Evolutionary conservation across 2,329 filamentous ascomycete genomes (phyloP), one percentile per base, ranked within the genome.

Genomic region (Fusarium oxysporum): DNA sequence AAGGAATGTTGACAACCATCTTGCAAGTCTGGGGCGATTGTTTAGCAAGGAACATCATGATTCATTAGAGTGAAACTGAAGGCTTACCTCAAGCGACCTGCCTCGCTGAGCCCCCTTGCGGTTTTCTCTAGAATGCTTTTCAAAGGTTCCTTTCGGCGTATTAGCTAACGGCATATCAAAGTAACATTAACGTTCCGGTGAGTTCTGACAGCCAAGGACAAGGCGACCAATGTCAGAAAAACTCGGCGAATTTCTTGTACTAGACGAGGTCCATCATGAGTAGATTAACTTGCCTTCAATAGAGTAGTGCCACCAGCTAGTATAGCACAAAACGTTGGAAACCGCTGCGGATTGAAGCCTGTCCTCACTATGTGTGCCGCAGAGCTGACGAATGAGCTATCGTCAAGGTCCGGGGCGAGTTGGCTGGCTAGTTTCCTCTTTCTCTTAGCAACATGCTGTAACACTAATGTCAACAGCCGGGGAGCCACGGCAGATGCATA

Each of bases 281-380:
- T 45, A 30, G 44, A 17, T 48, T 50, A 51, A 76, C 84, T 75
- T 81, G 88, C 89, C 84, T 90, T 85, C n/a, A 91, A 78, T n/a
- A 91, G 78, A 30, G 89, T 90, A 70, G 86, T 87, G 43, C 89
- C 89, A 38, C 90, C 90, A 43, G 89, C 86, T 14, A 92, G 80
- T 11, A 85, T 83, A 12, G 89, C 90, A 78, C 90, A 92, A 77
- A 92, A 92, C 8, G 89, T 84, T 47, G 90, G 89, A 75, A 92
- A 92, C 13, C 89, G 84, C 67, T 86, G 86, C 62, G 83, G 81
- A 48, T 89, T 87, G 21, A 91, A 80, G 6, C 88, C 89, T 12
- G 84, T 84, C 44, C 80, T 81, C 38, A 91, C 77, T 63, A 89
- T 86, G 38, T 78, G 74, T n/a, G 76, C 69, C 10, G 77, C 77